Percentiles rank a stretch among this genome's conserved stretches.
These are phyloP conservation scores for Exophiala viscosa DNA, from an alignment of 2,329 filamentous ascomycete genomes.

Conservation along the genomic window DNA sequence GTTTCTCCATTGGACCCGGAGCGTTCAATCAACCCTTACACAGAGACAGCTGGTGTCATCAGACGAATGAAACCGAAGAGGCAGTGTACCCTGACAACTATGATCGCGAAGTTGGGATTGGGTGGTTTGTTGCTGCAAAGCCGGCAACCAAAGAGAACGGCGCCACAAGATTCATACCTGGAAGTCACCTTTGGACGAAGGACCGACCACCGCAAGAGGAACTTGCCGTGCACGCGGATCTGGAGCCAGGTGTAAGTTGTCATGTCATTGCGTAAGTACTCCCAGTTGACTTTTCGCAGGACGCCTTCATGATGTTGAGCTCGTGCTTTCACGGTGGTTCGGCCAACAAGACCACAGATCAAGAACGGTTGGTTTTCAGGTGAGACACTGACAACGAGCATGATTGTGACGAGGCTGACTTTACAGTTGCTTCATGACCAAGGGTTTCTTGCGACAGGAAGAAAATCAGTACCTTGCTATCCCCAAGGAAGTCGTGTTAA, in stretches of 20 bases:
- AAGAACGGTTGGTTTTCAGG: conserved; percentile 28
- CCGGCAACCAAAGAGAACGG: conserved; percentile 31
- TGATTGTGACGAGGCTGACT: not conserved
- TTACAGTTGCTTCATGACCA: conserved; percentile 25
- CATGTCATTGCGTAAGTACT: not conserved
- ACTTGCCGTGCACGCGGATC: conserved; percentile 29
- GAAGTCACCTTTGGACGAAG: conserved; percentile 30
- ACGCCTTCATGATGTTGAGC: conserved; percentile 38
- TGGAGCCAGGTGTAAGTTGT: conserved; percentile 31
- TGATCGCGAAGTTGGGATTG: conserved; percentile 25
- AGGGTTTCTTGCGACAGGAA: conserved; percentile 27
- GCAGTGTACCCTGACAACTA: conserved; percentile 16
- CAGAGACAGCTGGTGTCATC: conserved; percentile 39
- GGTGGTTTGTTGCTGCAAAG: conserved; percentile 29
- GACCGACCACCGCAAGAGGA: conserved; percentile 14
- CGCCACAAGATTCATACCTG: conserved; percentile 32
- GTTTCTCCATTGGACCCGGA: conserved; percentile 34
- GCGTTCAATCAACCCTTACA: conserved; percentile 34
- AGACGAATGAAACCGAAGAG: conserved; percentile 23
- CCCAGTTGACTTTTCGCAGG: conserved; percentile 6
- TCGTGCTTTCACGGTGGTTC: conserved; percentile 36
- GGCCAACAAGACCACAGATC: conserved; percentile 28
- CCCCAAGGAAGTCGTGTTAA: conserved; percentile 20
- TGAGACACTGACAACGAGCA: not conserved
- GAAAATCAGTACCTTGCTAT: conserved; percentile 31